Percentiles rank a stretch among this genome's conserved stretches.
Evolutionary conservation across 257 asterid genomes (phyloP).

Genomic region (Przewalskia tangutica): DNA sequence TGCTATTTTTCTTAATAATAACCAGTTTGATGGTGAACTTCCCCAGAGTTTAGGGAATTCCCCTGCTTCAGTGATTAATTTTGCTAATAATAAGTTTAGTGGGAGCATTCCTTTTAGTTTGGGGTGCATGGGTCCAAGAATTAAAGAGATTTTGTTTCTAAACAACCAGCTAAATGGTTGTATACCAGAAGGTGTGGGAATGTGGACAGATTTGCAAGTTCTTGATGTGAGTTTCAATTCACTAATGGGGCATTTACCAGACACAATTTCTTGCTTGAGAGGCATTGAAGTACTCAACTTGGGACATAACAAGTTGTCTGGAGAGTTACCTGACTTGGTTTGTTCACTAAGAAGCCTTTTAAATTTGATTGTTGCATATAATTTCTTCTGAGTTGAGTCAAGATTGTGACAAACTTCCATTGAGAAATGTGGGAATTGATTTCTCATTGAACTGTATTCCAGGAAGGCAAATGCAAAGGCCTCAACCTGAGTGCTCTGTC

Average conservation of each 20-base stretch:
- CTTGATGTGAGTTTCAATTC: constrained; percentile 65
- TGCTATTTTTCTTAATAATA: constrained; percentile 73
- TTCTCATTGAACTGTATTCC: constrained; percentile 83
- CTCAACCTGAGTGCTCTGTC: constrained; percentile 56
- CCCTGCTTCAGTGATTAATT: constrained; percentile 72
- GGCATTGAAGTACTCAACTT: constrained; percentile 65
- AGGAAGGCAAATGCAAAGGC: constrained; percentile 60
- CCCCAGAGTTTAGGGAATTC: constrained; percentile 72
- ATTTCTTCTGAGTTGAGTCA: constrained; percentile 74
- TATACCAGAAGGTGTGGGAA: constrained; percentile 69
- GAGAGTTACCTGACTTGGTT: constrained; percentile 59
- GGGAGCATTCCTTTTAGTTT: constrained; percentile 70
- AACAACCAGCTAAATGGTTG: constrained; percentile 83
- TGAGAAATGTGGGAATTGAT: constrained; percentile 49
- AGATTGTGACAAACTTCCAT: constrained; percentile 41
- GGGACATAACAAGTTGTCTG: constrained; percentile 65
- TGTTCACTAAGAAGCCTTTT: constrained; percentile 47
- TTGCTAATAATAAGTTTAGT: constrained; percentile 59
- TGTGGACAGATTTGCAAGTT: constrained; percentile 76
- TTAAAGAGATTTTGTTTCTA: constrained; percentile 63
- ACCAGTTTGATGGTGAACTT: constrained; percentile 44
- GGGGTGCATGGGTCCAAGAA: constrained; percentile 44
- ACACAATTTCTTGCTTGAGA: constrained; percentile 54
- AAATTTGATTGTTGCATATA: constrained; percentile 63
- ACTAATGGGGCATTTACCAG: constrained; percentile 67